Evolutionary conservation across 139 green algal genomes (phyloP).

Genomic region (Chlorella vulgaris): DNA sequence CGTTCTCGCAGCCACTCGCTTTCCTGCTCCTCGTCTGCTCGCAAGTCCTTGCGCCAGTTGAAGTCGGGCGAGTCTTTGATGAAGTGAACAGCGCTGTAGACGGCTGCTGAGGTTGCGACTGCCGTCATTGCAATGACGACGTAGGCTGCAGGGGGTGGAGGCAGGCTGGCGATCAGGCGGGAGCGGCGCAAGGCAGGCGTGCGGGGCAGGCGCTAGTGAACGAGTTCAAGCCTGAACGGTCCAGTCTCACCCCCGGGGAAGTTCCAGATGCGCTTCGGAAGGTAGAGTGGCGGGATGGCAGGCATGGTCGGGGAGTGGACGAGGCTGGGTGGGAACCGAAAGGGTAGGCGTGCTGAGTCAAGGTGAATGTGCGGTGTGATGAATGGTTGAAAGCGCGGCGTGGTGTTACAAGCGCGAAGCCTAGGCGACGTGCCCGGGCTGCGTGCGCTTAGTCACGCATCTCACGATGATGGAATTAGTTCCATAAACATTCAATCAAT

Average conservation of each 20-base stretch:
- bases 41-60: conserved; percentile 21
- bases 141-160: conserved; percentile 7
- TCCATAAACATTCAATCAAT: too few species aligned
- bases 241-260: neutral
- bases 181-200: neutral
- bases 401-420: too few species aligned
- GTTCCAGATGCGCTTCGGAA: neutral
- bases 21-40: neutral
- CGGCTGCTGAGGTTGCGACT: conserved; percentile 3
- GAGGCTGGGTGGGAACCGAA: neutral
- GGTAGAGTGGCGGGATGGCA: neutral
- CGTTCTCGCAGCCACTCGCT: neutral
- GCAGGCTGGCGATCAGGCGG: neutral
- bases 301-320: too few species aligned
- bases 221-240: neutral
- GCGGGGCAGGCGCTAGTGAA: neutral
- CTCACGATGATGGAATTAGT: too few species aligned
- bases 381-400: too few species aligned
- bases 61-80: conserved; percentile 10
- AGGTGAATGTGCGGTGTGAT: too few species aligned
- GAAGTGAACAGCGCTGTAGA: conserved; percentile 12
- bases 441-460: too few species aligned
- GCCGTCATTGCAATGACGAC: conserved; percentile 2
- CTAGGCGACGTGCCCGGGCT: too few species aligned
- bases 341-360: too few species aligned